Percentiles rank a stretch among this genome's conserved stretches.
These are phyloP conservation scores for Calonectria honghensis DNA, from an alignment of 2,329 filamentous ascomycete genomes.

Conservation along the genomic window DNA sequence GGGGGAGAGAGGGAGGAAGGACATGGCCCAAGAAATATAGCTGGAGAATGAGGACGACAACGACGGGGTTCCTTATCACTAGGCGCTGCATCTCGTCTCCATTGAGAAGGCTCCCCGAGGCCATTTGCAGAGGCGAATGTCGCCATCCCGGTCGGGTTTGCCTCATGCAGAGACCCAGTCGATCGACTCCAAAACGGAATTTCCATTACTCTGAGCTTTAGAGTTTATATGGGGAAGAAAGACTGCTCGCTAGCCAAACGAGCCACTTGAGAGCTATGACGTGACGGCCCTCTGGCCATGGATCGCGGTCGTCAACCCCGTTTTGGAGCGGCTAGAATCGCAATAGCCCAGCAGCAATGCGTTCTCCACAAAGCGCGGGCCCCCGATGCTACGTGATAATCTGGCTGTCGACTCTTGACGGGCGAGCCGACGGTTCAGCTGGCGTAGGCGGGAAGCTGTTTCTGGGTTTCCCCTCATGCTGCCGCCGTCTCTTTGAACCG, in stretches of 20 bases:
- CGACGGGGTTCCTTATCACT: background rate
- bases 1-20: background rate
- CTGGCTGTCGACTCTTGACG: background rate
- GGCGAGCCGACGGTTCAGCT: background rate
- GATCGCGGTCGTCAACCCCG: slow-evolving; percentile 8
- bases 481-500: background rate
- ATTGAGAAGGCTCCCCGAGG: slow-evolving; percentile 16
- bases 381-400: slow-evolving; percentile 27
- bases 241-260: background rate
- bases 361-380: background rate
- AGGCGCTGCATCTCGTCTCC: background rate
- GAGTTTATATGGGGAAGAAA: slow-evolving; percentile 11
- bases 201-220: slow-evolving; percentile 14
- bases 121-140: slow-evolving; percentile 14
- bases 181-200: slow-evolving; percentile 25
- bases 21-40: background rate
- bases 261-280: slow-evolving; percentile 8
- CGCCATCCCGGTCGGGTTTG: slow-evolving; percentile 17
- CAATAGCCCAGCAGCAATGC: background rate
- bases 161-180: slow-evolving; percentile 16
- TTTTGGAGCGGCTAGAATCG: background rate
- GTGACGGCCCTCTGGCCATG: slow-evolving; percentile 12
- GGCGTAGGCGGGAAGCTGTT: background rate
- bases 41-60: background rate
- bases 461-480: background rate